Conservation (phyloP, 2,329 filamentous ascomycete species). For the Sporothrix schenckii region DNA sequence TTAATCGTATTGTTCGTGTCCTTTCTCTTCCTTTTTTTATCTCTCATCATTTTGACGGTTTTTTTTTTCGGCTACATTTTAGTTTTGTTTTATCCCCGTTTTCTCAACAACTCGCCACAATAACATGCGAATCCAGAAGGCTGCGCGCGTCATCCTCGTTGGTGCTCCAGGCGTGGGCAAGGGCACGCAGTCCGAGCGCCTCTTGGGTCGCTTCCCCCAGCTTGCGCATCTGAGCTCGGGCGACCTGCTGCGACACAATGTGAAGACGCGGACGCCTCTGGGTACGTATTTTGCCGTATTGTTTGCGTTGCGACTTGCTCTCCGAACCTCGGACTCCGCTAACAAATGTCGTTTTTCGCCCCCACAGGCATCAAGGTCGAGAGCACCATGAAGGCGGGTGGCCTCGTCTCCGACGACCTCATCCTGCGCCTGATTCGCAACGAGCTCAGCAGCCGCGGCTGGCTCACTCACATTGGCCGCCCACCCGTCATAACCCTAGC, state of each 20-base stretch:
- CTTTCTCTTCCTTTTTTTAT: not conserved
- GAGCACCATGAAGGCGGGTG: slow-evolving; percentile 81
- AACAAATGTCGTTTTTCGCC: slow-evolving; percentile 2
- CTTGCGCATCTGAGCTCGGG: slow-evolving; percentile 91
- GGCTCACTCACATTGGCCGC: slow-evolving; percentile 63
- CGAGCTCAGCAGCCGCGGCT: slow-evolving; percentile 82
- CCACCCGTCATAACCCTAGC: slow-evolving; percentile 56
- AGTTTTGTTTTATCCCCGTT: not conserved
- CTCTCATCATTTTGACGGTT: not conserved
- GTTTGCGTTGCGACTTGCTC: slow-evolving; percentile 14
- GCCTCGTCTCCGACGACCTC: slow-evolving; percentile 86
- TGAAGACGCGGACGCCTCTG: slow-evolving; percentile 81
- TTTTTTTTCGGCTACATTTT: not conserved
- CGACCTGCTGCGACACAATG: slow-evolving; percentile 89
- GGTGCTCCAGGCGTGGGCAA: slow-evolving; percentile 97
- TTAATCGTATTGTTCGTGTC: not conserved
- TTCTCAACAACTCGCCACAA: not conserved
- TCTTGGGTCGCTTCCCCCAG: slow-evolving; percentile 84
- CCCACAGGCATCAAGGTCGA: slow-evolving; percentile 83
- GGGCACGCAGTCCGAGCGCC: slow-evolving; percentile 88
- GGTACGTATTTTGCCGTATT: slow-evolving; percentile 56
- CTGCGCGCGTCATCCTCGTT: slow-evolving; percentile 90
- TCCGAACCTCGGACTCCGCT: slow-evolving; percentile 11
- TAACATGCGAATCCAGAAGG: slow-evolving; percentile 69
- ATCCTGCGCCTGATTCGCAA: slow-evolving; percentile 92